Evolutionary conservation across 768 basidiomycete species (phyloP).

Genomic region (Lactarius vividus): DNA sequence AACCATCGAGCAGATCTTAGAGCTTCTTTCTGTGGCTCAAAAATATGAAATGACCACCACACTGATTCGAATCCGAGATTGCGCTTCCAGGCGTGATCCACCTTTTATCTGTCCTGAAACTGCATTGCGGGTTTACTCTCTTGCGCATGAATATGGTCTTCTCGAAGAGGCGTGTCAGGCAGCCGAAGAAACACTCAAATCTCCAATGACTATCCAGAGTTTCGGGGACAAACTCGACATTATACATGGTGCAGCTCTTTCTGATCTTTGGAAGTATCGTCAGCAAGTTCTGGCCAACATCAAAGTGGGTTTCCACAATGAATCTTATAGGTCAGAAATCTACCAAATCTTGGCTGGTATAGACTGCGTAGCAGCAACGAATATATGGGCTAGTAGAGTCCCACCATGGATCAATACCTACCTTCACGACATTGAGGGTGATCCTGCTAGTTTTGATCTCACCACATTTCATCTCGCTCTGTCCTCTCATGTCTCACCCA

Average conservation of each 20-base stretch:
- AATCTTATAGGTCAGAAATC: neutral
- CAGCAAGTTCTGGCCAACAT: neutral
- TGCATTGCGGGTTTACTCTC: constrained; percentile 1
- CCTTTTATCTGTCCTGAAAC: neutral
- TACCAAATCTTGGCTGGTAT: neutral
- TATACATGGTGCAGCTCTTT: neutral
- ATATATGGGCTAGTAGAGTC: neutral
- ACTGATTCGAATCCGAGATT: neutral
- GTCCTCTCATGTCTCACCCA: neutral
- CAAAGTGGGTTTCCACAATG: neutral
- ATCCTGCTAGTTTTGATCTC: neutral
- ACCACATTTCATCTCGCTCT: too few species aligned
- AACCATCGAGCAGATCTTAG: neutral
- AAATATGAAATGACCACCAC: constrained; percentile 8
- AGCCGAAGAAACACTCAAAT: neutral
- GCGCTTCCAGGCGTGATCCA: too few species aligned
- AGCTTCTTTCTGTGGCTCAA: constrained; percentile 11
- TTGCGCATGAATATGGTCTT: neutral
- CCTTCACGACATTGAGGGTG: neutral
- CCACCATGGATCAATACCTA: neutral
- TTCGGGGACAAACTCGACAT: neutral
- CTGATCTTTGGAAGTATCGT: neutral
- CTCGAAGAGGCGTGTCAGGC: neutral
- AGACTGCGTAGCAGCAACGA: neutral
- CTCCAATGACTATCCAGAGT: neutral